Base-by-base conservation (phyloP, 129 eudicot species). In the Tanacetum coccineum region DNA sequence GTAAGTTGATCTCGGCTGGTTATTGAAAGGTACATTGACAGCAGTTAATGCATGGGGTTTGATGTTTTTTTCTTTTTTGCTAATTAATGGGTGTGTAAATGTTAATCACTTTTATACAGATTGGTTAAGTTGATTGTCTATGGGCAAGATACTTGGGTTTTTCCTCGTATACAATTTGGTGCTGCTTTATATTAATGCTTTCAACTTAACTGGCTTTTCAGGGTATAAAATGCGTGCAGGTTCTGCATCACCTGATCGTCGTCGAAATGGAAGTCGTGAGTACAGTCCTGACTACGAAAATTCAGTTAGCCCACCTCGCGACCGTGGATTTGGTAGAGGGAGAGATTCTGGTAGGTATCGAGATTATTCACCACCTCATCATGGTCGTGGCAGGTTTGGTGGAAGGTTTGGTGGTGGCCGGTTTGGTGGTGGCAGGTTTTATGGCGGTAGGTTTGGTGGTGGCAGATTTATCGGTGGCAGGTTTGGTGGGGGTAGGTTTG, bases 161-260 rank as follows among this genome's bases (percentile, higher is more conserved):
- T 83, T 48, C 66, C 22, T 25, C 26, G 64, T 46, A 60, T 70
- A 53, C 58, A 52, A 62, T 44, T 56, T 70, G 84, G 74, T 67
- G 78, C 79, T 42, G 49, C 49, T 74, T 64, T n/a, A 18, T 65
- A 11, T 71, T 79, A 62, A 74, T 69, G 62, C 51, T 71, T 61
- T 67, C 71, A 81, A 70, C 53, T 76, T 70, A 66, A 64, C 68
- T 82, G 85, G 96, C 66, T 87, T 83, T 87, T 78, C 97, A 91
- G 97, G 97, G 70, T 87, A 85, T 80, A 85, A 96, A 91, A 65
- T 75, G 80, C 91, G 82, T 80, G 88, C 96, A 81, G 87, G 87
- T 78, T 87, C 96, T 74, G 81, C 72, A 3, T 87, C 97, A 70
- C 97, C 97, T 73, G 88, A 69, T 70, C 91, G 91, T 22, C 97